Conservation (phyloP, 345 rosid genomes). For the Gossypium stocksii region DNA sequence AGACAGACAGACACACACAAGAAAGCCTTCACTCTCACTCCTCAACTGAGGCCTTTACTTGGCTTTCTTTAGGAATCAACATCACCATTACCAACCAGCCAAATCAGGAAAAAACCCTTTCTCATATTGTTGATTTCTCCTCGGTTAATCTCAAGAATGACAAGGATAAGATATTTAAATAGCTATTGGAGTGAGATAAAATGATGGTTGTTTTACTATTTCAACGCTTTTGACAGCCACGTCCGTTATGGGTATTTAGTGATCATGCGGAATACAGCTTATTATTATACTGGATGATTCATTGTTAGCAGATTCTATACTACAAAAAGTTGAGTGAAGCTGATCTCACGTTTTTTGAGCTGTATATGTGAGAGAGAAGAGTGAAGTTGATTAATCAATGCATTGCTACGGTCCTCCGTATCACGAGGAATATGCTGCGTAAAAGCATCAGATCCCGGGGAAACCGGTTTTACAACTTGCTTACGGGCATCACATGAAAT, state of each 20-base stretch:
- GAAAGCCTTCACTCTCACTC: conserved; percentile 32
- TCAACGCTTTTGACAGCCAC: too few species aligned
- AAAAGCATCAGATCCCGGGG: background rate
- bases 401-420: background rate
- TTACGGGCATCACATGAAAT: background rate
- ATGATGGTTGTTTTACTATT: too few species aligned
- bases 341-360: background rate
- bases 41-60: conserved; percentile 1
- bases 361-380: background rate
- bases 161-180: too few species aligned
- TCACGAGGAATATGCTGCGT: background rate
- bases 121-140: background rate
- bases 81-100: conserved; percentile 28
- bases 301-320: background rate
- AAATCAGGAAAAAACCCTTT: conserved; percentile 3
- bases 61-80: conserved; percentile 18
- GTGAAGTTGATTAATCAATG: background rate
- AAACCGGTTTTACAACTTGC: background rate
- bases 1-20: background rate
- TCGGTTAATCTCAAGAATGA: too few species aligned
- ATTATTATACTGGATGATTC: background rate
- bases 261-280: background rate
- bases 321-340: background rate
- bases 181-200: too few species aligned
- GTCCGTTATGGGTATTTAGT: too few species aligned